Base-by-base conservation (phyloP, 306 rosid genomes). In the Crataegus laevigata region DNA sequence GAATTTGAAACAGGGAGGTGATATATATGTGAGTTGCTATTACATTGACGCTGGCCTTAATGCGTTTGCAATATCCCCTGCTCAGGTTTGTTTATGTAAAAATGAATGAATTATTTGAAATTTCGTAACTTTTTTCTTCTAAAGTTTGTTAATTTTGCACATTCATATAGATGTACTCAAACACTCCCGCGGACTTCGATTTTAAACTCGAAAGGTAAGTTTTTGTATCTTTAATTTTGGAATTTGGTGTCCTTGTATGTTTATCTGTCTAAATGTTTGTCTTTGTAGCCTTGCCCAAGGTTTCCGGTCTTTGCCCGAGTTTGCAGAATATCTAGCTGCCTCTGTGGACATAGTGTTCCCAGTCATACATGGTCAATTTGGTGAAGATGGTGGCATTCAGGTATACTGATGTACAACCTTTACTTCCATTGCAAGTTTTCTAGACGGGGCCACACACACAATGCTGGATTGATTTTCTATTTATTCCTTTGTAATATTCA, bases 361-460 rank as follows among this genome's bases (percentile, higher is more conserved):
- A 13, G 97, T 91, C 81, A 94, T 94, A 79, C 98, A 94, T 62
- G 98, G 98, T 77, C 82, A 81, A 68, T 94, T 90, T 82, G 97
- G 98, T 28, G 98, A 94, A 90, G 97, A 94, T 85, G 98, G 98
- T 58, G 91, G 88, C 74, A 85, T 94, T 87, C 98, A 94, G 98
- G 98, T 94, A 64, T 28, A 26, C 77, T 21, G 72, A 64, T 60
- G 66, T 61, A 18, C 34, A 66, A 22, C 63, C 57, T 66, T 67
- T 80, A 38, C 73, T 66, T 52, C 45, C 47, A 36, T 30, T 71
- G 61, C 24, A 14, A 60, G 66, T 60, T 60, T 60, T 29, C 66
- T 26, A 60, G 34, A 55, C 61, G 22, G 38, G 2, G 38, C 26
- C 15, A 18, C 13, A 73, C 63, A 52, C 22, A 59, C 3, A 64